A percentile compares a stretch with the other conserved stretches of the same genome.
phyloP scores from a whole-genome alignment of 2,329 filamentous ascomycete genomes.

The Parastagonospora avenae region DNA sequence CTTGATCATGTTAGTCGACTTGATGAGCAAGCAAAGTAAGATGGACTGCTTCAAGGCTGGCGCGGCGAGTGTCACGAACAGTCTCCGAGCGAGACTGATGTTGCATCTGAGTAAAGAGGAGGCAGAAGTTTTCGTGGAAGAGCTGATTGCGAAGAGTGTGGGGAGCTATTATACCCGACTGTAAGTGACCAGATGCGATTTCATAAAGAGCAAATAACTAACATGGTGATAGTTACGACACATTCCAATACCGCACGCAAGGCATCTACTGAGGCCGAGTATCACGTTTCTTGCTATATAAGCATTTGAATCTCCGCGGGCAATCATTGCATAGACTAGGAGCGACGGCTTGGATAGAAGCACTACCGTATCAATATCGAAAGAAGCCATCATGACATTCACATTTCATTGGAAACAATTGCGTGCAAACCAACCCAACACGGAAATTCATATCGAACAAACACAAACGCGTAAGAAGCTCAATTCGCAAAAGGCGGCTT shows the following conservation, averaged over 20 bases:
- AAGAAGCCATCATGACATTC: background rate
- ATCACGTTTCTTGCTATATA: too few species aligned
- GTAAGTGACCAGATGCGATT: conserved; percentile 55
- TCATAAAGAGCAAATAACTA: conserved; percentile 6
- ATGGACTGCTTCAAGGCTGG: conserved; percentile 82
- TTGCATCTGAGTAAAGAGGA: conserved; percentile 82
- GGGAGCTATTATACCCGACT: conserved; percentile 87
- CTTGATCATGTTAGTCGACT: conserved; percentile 78
- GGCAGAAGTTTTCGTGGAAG: conserved; percentile 81
- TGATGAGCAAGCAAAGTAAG: conserved; percentile 82
- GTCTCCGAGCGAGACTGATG: conserved; percentile 76
- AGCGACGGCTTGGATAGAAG: background rate
- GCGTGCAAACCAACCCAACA: background rate
- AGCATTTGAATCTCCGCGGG: too few species aligned
- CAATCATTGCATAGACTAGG: background rate
- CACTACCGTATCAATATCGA: background rate
- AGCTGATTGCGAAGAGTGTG: conserved; percentile 78
- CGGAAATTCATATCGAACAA: background rate
- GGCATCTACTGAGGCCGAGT: conserved; percentile 71
- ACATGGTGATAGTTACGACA: conserved; percentile 68
- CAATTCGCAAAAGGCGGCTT: conserved; percentile 1
- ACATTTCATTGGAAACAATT: too few species aligned
- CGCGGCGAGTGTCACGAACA: conserved; percentile 70
- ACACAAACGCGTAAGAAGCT: background rate
- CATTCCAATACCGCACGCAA: conserved; percentile 86